Conservation (phyloP, 208 protist species). For the Leptomonas pyrrhocoris region DNA sequence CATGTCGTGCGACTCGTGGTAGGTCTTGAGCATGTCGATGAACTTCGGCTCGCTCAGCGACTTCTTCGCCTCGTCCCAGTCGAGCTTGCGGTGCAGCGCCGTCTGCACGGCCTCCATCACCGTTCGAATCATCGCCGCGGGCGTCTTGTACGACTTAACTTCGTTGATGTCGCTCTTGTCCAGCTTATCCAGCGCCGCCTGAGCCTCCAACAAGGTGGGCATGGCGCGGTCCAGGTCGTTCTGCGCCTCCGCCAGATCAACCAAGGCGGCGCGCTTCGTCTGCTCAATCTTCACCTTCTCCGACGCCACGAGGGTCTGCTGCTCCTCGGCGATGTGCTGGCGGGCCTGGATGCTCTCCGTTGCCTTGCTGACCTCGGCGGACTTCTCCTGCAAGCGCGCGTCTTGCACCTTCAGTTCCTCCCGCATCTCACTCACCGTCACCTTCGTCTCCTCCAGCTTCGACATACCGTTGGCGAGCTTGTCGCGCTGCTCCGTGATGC, state of each 20-base stretch:
- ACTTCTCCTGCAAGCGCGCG: constrained; percentile 86
- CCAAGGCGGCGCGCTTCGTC: constrained; percentile 88
- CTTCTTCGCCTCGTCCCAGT: constrained; percentile 97
- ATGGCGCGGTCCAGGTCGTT: constrained; percentile 96
- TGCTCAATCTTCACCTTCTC: constrained; percentile 97
- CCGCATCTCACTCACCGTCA: constrained; percentile 89
- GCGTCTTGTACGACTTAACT: constrained; percentile 97
- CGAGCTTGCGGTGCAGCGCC: constrained; percentile 90
- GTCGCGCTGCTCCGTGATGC: constrained; percentile 96
- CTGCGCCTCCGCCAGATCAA: constrained; percentile 93
- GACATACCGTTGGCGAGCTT: constrained; percentile 95
- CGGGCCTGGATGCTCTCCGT: constrained; percentile 96
- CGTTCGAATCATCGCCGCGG: constrained; percentile 93
- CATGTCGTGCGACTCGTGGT: constrained; percentile 96
- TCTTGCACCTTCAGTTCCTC: constrained; percentile 92
- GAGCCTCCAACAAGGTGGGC: constrained; percentile 95
- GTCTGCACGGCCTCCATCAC: constrained; percentile 98
- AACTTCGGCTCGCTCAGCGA: constrained; percentile 96
- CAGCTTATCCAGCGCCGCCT: constrained; percentile 95
- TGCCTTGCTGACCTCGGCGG: constrained; percentile 83
- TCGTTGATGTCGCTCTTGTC: constrained; percentile 98
- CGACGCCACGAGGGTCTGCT: constrained; percentile 93
- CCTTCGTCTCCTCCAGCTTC: constrained; percentile 94
- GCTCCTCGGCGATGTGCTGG: constrained; percentile 96
- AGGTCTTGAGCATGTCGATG: constrained; percentile 95